Evolutionary conservation across 176 grass and related monocot genomes (phyloP).

Genomic region (Tillandsia fasciculata): DNA sequence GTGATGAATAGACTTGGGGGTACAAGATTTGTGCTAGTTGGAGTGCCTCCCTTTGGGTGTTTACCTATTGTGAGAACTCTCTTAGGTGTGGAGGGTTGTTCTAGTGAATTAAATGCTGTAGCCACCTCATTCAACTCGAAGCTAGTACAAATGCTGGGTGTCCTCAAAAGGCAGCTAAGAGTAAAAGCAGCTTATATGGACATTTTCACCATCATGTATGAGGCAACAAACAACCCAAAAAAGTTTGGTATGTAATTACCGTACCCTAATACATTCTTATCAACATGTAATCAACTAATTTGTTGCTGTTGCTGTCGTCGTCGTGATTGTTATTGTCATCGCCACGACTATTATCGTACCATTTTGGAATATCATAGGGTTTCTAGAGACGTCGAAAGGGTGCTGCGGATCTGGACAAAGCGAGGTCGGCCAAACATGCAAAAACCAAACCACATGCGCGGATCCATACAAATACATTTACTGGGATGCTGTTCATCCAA

Average conservation of each 20-base stretch:
- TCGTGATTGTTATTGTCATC: neutral
- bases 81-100: slow-evolving; percentile 30
- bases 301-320: neutral
- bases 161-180: slow-evolving; percentile 29
- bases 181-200: slow-evolving; percentile 37
- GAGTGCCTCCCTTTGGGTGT: slow-evolving; percentile 47
- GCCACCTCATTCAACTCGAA: slow-evolving; percentile 47
- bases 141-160: slow-evolving; percentile 20
- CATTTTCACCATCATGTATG: slow-evolving; percentile 23
- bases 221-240: slow-evolving; percentile 28
- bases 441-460: slow-evolving; percentile 38
- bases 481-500: slow-evolving; percentile 71
- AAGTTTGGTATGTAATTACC: slow-evolving; percentile 33
- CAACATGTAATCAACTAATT: neutral
- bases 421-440: slow-evolving; percentile 60
- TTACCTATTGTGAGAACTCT: slow-evolving; percentile 47
- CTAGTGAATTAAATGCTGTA: slow-evolving; percentile 34
- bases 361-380: slow-evolving; percentile 8
- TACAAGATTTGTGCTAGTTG: slow-evolving; percentile 43
- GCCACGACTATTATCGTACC: too few relatives aligned
- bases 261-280: neutral
- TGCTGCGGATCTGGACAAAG: slow-evolving; percentile 52
- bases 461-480: slow-evolving; percentile 56
- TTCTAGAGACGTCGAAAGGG: slow-evolving; percentile 43
- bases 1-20: slow-evolving; percentile 42